These are phyloP conservation scores for Dimargaris xerosporica DNA, from an alignment of 192 early-diverging fungal genomes.

Conservation along the genomic window DNA sequence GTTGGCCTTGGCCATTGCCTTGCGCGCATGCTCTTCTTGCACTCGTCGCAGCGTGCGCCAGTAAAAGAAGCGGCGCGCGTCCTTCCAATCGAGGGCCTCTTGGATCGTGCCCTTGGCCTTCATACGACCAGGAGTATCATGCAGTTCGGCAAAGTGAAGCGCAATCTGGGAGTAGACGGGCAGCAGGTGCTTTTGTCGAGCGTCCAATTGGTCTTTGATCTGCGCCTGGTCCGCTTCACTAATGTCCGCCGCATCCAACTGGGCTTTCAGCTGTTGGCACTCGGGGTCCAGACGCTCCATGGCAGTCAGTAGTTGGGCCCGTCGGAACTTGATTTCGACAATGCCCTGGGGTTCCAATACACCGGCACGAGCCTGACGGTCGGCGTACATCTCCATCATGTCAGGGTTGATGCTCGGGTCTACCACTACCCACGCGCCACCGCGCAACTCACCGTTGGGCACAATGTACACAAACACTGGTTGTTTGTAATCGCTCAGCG, in stretches of 20 bases:
- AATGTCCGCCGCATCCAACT: constrained; percentile 35
- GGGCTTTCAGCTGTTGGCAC: constrained; percentile 57
- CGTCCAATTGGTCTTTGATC: constrained; percentile 56
- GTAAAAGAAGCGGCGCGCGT: constrained; percentile 80
- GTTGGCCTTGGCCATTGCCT: constrained; percentile 33
- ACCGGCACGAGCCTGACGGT: constrained; percentile 76
- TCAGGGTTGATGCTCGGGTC: constrained; percentile 93
- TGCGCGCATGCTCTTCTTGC: constrained; percentile 59
- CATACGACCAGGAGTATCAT: constrained; percentile 93
- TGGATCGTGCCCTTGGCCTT: constrained; percentile 81
- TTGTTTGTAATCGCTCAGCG: constrained; percentile 87
- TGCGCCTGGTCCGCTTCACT: constrained; percentile 43
- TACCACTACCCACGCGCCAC: constrained; percentile 96
- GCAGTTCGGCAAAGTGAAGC: constrained; percentile 93
- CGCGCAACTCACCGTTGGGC: constrained; percentile 87
- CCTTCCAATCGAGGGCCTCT: constrained; percentile 59
- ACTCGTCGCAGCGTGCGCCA: constrained; percentile 76
- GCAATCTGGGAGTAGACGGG: constrained; percentile 89
- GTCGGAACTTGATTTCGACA: constrained; percentile 96
- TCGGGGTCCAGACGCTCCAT: constrained; percentile 83
- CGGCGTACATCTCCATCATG: constrained; percentile 99
- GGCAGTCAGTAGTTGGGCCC: constrained; percentile 75
- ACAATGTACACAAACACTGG: constrained; percentile 95
- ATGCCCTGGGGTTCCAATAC: constrained; percentile 95
- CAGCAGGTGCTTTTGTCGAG: constrained; percentile 69